These are phyloP conservation scores for Amaranthus tricolor DNA, from an alignment of 179 eudicot genomes.

Conservation along the genomic window DNA sequence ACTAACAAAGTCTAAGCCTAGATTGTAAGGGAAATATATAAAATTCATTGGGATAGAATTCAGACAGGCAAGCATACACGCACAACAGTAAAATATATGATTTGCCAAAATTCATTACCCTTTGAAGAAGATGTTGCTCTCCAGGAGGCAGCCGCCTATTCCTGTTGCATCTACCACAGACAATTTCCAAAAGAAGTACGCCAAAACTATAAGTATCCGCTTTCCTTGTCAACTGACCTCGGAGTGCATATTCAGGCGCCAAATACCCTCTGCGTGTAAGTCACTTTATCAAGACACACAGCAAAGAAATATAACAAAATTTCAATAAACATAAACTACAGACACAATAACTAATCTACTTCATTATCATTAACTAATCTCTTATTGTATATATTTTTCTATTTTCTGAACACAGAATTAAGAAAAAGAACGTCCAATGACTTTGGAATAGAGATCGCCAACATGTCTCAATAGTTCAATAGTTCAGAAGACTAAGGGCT, in stretches of 20 bases:
- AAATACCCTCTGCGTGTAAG: conserved; percentile 52
- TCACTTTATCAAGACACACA: background rate
- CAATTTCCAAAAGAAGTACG: conserved; percentile 61
- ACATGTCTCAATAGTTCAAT: background rate
- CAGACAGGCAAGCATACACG: background rate
- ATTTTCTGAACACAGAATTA: background rate
- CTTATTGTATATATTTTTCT: background rate
- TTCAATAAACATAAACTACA: background rate
- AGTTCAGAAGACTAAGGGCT: background rate
- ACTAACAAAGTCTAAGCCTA: background rate
- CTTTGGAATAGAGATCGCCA: background rate
- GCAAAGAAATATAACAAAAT: background rate
- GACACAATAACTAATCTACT: background rate
- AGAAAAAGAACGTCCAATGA: background rate
- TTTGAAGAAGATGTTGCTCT: conserved; percentile 68
- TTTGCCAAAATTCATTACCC: conserved; percentile 42
- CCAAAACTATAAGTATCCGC: conserved; percentile 71
- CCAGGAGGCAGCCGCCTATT: conserved; percentile 43
- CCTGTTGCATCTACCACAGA: conserved; percentile 58
- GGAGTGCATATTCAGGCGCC: conserved; percentile 72
- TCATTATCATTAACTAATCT: background rate
- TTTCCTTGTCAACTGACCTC: conserved; percentile 58
- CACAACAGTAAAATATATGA: background rate
- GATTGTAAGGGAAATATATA: background rate
- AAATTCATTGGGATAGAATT: background rate